These are phyloP conservation scores for Grosmannia clavigera DNA, from an alignment of 2,329 filamentous ascomycete species.

Conservation along the genomic window DNA sequence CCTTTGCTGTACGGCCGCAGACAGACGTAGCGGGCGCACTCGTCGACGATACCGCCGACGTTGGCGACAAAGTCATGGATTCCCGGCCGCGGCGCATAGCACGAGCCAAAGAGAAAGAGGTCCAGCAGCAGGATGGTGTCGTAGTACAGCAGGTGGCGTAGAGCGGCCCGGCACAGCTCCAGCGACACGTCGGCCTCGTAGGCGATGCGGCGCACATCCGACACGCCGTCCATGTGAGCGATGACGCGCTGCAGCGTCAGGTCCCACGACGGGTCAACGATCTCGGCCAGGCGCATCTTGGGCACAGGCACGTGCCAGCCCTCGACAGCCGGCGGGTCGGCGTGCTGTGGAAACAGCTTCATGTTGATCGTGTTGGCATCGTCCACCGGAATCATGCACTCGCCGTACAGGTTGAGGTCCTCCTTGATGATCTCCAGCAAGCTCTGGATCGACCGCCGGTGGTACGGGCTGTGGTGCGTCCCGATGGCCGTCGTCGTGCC, in stretches of 20 bases:
- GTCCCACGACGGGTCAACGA: slow-evolving; percentile 60
- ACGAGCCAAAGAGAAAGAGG: slow-evolving; percentile 86
- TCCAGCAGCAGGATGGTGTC: slow-evolving; percentile 83
- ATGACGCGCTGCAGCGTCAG: slow-evolving; percentile 70
- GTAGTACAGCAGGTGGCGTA: slow-evolving; percentile 87
- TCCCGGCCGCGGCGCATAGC: slow-evolving; percentile 71
- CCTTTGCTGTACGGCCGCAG: slow-evolving; percentile 2
- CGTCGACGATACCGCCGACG: slow-evolving; percentile 61
- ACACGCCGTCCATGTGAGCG: slow-evolving; percentile 79
- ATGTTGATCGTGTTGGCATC: slow-evolving; percentile 92
- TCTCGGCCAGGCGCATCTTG: slow-evolving; percentile 50
- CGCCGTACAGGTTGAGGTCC: slow-evolving; percentile 91
- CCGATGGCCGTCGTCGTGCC: slow-evolving; percentile 12
- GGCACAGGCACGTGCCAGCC: slow-evolving; percentile 84
- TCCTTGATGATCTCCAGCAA: slow-evolving; percentile 70
- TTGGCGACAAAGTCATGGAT: slow-evolving; percentile 73
- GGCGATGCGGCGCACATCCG: slow-evolving; percentile 78
- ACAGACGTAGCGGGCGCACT: slow-evolving; percentile 78
- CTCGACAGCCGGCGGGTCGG: slow-evolving; percentile 63
- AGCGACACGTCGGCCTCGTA: slow-evolving; percentile 76
- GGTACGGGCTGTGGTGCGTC: slow-evolving; percentile 9
- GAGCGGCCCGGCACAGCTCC: slow-evolving; percentile 70
- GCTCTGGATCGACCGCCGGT: slow-evolving; percentile 62
- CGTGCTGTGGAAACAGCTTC: slow-evolving; percentile 81
- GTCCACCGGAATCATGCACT: slow-evolving; percentile 97